A percentile compares a stretch with the other conserved stretches of the same genome.
phyloP scores from a whole-genome alignment of 2,329 filamentous ascomycete genomes.

The Pseudogymnoascus sp. region DNA sequence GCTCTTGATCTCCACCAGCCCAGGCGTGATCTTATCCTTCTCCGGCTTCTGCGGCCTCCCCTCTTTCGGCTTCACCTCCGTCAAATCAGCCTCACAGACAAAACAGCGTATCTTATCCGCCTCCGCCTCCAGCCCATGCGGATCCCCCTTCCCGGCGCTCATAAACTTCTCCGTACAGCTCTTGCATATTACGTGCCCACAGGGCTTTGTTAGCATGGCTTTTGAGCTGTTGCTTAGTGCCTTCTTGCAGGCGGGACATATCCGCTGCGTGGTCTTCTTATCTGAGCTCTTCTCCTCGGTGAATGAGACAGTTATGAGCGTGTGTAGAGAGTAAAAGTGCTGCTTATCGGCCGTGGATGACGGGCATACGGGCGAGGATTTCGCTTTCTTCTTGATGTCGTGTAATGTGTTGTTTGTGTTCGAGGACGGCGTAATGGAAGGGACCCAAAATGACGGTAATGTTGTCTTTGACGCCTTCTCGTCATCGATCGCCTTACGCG shows the following conservation, averaged over 20 bases:
- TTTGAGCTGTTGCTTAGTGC: constrained; percentile 71
- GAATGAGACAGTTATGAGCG: constrained; percentile 68
- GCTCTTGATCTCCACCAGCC: constrained; percentile 69
- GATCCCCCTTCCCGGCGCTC: constrained; percentile 48
- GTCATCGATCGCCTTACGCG: constrained; percentile 60
- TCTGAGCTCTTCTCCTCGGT: constrained; percentile 55
- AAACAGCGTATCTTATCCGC: constrained; percentile 60
- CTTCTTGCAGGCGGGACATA: constrained; percentile 84
- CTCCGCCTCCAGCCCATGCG: constrained; percentile 45
- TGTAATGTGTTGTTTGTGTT: constrained; percentile 50
- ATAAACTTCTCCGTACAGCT: constrained; percentile 80
- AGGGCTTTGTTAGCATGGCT: constrained; percentile 75
- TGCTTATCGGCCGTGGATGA: constrained; percentile 56
- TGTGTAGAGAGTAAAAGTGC: constrained; percentile 71
- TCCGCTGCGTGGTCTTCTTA: constrained; percentile 39
- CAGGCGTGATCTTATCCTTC: constrained; percentile 55
- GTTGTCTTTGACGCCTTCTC: constrained; percentile 63
- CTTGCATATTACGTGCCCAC: constrained; percentile 85
- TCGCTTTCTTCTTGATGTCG: constrained; percentile 50
- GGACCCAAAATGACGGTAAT: constrained; percentile 88
- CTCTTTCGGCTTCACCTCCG: constrained; percentile 30
- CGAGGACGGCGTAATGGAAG: constrained; percentile 65
- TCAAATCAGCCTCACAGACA: constrained; percentile 77
- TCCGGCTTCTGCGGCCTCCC: constrained; percentile 42
- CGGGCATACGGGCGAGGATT: constrained; percentile 67